Evolutionary conservation across 208 protist species (phyloP).

Genomic region (Histomonas meleagridis): DNA sequence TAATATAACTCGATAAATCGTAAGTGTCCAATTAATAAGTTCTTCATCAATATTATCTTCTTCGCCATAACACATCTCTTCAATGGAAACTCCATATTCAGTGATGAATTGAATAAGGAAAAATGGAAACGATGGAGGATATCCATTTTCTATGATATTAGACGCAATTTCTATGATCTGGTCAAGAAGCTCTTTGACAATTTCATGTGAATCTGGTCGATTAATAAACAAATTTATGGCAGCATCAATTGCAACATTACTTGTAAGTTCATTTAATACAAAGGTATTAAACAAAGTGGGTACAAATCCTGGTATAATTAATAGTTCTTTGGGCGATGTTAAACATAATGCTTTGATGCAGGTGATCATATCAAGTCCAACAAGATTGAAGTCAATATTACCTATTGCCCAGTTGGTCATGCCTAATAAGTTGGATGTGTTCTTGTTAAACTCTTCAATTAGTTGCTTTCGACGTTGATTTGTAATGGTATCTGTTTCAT

Average conservation of each 20-base stretch:
- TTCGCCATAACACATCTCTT: background rate
- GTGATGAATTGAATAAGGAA: background rate
- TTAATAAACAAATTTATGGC: background rate
- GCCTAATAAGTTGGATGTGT: background rate
- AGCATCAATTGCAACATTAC: background rate
- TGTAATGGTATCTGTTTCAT: background rate
- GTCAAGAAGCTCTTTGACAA: background rate
- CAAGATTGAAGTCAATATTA: background rate
- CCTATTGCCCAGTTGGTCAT: background rate
- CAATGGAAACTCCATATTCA: background rate
- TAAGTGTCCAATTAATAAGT: background rate
- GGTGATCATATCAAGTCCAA: background rate
- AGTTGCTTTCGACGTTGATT: background rate
- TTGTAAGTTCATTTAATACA: background rate
- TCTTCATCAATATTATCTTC: background rate
- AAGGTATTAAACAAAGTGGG: background rate
- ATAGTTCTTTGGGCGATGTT: background rate
- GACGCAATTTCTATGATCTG: background rate
- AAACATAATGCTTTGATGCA: background rate
- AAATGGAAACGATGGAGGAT: background rate
- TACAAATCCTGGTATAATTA: background rate
- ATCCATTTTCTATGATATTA: background rate
- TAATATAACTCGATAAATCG: background rate
- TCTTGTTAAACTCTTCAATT: background rate
- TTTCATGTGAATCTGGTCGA: background rate